phyloP scores from a whole-genome alignment of 345 rosid genomes.

The Hibiscus trionum region DNA sequence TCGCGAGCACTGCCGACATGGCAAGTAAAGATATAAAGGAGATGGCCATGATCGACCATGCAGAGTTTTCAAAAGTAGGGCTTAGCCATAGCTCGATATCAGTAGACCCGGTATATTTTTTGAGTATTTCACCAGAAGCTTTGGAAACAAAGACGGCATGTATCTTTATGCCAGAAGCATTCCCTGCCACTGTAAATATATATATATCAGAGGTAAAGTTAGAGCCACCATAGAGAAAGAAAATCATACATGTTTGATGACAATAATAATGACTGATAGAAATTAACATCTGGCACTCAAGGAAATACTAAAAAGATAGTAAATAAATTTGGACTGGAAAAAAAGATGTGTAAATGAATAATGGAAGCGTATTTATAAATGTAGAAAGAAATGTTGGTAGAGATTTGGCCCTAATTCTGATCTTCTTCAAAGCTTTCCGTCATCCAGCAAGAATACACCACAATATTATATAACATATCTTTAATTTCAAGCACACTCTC shows the following conservation, averaged over 20 bases:
- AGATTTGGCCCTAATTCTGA: background rate
- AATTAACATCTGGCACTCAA: background rate
- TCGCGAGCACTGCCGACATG: conserved; percentile 92
- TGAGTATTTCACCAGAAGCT: conserved; percentile 58
- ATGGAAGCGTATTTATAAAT: background rate
- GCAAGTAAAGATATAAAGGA: conserved; percentile 85
- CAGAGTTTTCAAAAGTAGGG: conserved; percentile 76
- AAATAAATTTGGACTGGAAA: background rate
- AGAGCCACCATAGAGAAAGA: background rate
- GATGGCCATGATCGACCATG: conserved; percentile 97
- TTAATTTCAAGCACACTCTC: background rate
- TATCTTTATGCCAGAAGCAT: conserved; percentile 68
- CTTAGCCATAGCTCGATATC: conserved; percentile 61
- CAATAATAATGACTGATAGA: background rate
- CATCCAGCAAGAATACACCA: background rate
- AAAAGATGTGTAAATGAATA: background rate
- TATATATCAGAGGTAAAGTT: background rate
- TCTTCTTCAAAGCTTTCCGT: background rate
- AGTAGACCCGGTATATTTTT: conserved; percentile 37
- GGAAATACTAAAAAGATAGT: background rate
- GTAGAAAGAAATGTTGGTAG: background rate
- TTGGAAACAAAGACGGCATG: conserved; percentile 77
- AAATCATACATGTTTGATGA: background rate
- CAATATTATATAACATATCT: background rate
- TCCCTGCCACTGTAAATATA: conserved; percentile 75